Conservation (phyloP, 208 protist species). For the Leishmania braziliensis region DNA sequence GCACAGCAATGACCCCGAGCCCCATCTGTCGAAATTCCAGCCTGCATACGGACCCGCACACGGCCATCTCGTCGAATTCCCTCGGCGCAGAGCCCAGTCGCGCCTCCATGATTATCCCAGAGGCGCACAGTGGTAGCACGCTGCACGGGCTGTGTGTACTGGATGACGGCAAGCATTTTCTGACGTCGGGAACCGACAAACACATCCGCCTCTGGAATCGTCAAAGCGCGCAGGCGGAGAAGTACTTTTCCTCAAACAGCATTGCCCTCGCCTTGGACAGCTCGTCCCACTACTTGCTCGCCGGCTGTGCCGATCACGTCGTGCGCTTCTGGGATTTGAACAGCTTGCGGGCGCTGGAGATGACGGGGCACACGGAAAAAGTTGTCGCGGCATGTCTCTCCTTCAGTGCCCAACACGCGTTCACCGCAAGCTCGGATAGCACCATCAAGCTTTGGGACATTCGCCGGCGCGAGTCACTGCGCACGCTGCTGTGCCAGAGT, state of each 20-base stretch:
- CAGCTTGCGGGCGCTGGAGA: slow-evolving; percentile 55
- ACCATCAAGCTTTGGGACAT: slow-evolving; percentile 81
- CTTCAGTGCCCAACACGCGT: slow-evolving; percentile 50
- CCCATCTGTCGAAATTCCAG: background rate
- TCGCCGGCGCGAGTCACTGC: slow-evolving; percentile 33
- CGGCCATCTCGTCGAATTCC: background rate
- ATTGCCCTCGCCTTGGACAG: slow-evolving; percentile 55
- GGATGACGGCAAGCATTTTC: slow-evolving; percentile 38
- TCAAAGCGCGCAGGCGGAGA: slow-evolving; percentile 31
- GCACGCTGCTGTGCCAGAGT: slow-evolving; percentile 62
- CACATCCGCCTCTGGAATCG: slow-evolving; percentile 55
- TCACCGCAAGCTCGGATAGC: slow-evolving; percentile 71
- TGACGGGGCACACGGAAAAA: slow-evolving; percentile 72
- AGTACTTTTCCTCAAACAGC: slow-evolving; percentile 38
- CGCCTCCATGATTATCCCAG: slow-evolving; percentile 31
- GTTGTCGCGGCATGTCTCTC: slow-evolving; percentile 68
- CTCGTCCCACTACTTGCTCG: slow-evolving; percentile 55
- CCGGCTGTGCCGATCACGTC: slow-evolving; percentile 65
- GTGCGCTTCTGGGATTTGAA: slow-evolving; percentile 71
- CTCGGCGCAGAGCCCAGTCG: slow-evolving; percentile 21
- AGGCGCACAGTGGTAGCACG: slow-evolving; percentile 43
- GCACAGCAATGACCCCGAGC: background rate
- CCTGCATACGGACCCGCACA: slow-evolving; percentile 15
- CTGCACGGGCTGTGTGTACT: slow-evolving; percentile 49
- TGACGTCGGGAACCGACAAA: slow-evolving; percentile 61